Percentiles rank a stretch among this genome's conserved stretches.
Conservation (phyloP, 139 green algal genomes). For the Desmodesmus armatus region DNA sequence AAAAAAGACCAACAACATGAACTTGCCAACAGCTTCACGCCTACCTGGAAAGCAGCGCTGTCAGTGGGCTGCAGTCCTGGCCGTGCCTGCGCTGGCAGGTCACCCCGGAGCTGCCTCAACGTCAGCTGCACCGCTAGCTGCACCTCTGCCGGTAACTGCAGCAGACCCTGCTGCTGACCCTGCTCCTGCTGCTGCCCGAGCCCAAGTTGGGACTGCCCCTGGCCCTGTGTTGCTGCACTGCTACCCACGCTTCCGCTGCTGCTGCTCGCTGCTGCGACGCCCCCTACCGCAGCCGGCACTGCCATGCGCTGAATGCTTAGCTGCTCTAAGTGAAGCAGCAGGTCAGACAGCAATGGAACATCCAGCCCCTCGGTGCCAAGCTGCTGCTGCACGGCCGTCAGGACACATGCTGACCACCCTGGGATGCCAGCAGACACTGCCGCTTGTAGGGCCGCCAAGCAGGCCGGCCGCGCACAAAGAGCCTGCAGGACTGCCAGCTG, state of each 20-base stretch:
- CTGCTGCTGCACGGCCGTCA: constrained; percentile 6
- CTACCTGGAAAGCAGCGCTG: not conserved
- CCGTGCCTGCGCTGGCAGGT: constrained; percentile 11
- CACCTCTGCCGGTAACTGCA: not conserved
- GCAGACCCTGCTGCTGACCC: not conserved
- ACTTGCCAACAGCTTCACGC: not conserved
- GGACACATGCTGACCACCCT: constrained; percentile 25
- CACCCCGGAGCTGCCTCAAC: constrained; percentile 15
- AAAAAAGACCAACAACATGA: too few species aligned
- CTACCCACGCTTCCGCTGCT: not conserved
- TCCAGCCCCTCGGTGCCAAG: not conserved
- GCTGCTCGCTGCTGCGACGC: not conserved
- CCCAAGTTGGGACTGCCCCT: not conserved
- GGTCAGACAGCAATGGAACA: constrained; percentile 13
- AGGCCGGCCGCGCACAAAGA: constrained; percentile 10
- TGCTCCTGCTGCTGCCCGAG: not conserved
- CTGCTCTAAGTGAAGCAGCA: constrained; percentile 30
- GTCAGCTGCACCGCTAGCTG: constrained; percentile 25
- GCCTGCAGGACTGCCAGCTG: constrained; percentile 31
- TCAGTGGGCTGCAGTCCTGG: not conserved
- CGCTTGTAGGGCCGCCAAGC: constrained; percentile 27
- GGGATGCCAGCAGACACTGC: not conserved
- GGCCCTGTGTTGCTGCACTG: not conserved
- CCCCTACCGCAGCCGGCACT: not conserved
- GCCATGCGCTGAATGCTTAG: not conserved